Conservation (phyloP, 163 green algal species). For the Scenedesmus sp. region DNA sequence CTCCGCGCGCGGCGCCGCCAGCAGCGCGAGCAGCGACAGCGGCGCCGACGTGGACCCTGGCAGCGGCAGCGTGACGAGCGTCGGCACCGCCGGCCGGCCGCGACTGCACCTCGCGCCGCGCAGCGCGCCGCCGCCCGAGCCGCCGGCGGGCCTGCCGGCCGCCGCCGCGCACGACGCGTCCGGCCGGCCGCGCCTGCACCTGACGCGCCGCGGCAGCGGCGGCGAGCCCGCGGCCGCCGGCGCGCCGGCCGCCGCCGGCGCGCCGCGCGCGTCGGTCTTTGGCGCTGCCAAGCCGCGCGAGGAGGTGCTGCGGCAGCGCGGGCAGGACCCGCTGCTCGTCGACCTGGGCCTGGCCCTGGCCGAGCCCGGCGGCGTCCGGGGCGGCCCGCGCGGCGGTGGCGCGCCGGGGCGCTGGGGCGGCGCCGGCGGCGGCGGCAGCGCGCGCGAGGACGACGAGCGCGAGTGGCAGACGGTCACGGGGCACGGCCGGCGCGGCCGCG, state of each 20-base stretch:
- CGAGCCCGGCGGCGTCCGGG: neutral
- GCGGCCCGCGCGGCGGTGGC: neutral
- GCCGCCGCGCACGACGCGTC: neutral
- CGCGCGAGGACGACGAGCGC: neutral
- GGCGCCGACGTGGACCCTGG: neutral
- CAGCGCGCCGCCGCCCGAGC: neutral
- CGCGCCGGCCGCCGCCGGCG: neutral
- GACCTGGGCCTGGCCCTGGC: neutral
- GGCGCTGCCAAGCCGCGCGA: conserved; percentile 53
- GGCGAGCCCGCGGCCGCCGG: neutral
- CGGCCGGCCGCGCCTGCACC: conserved; percentile 22
- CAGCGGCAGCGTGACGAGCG: neutral
- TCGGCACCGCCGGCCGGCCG: too few relatives aligned
- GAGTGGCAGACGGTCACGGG: conserved; percentile 36
- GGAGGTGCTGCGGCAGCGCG: conserved; percentile 54
- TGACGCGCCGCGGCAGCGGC: conserved; percentile 15
- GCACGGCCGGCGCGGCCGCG: conserved; percentile 5
- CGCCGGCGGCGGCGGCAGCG: conserved; percentile 1
- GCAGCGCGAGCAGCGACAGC: neutral
- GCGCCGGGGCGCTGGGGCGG: too few relatives aligned
- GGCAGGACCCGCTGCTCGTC: conserved; percentile 37
- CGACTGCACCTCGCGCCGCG: neutral
- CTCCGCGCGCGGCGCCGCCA: too few relatives aligned
- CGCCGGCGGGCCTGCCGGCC: too few relatives aligned
- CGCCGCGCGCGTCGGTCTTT: conserved; percentile 47